phyloP scores from a whole-genome alignment of 371 early-diverging fungal genomes.

The Mortierella sp. region DNA sequence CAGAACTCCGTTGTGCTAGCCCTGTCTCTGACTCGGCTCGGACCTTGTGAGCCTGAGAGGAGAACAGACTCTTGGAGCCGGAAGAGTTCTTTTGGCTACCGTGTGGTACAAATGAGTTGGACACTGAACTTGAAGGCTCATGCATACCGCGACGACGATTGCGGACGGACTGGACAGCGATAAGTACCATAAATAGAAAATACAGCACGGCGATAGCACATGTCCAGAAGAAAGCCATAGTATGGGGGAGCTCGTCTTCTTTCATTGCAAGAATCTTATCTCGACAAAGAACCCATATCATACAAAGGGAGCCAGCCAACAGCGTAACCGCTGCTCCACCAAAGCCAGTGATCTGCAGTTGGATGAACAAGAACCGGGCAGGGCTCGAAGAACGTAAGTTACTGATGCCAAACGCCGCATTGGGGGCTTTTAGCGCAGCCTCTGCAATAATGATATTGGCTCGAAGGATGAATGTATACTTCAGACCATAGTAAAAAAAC shows the following conservation, averaged over 20 bases:
- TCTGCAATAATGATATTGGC: constrained; percentile 57
- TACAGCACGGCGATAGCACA: constrained; percentile 44
- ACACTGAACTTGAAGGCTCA: constrained; percentile 12
- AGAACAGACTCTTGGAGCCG: constrained; percentile 27
- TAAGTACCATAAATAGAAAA: constrained; percentile 38
- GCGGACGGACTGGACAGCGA: constrained; percentile 44
- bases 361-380: constrained; percentile 51
- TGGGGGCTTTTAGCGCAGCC: constrained; percentile 47
- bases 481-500: constrained; percentile 58
- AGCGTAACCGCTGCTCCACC: constrained; percentile 41
- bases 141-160: constrained; percentile 44
- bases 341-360: constrained; percentile 55
- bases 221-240: constrained; percentile 54
- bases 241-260: constrained; percentile 30
- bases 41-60: constrained; percentile 17
- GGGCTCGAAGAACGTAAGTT: constrained; percentile 50
- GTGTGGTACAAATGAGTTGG: constrained; percentile 16
- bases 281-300: constrained; percentile 46
- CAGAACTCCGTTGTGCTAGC: constrained; percentile 26
- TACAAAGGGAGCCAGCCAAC: constrained; percentile 48
- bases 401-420: constrained; percentile 48
- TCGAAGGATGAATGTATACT: constrained; percentile 54
- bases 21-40: constrained; percentile 27
- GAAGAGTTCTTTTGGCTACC: constrained; percentile 24
- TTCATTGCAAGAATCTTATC: constrained; percentile 32